phyloP scores from a whole-genome alignment of 2,329 filamentous ascomycete genomes.

The Elsinoe perseae region DNA sequence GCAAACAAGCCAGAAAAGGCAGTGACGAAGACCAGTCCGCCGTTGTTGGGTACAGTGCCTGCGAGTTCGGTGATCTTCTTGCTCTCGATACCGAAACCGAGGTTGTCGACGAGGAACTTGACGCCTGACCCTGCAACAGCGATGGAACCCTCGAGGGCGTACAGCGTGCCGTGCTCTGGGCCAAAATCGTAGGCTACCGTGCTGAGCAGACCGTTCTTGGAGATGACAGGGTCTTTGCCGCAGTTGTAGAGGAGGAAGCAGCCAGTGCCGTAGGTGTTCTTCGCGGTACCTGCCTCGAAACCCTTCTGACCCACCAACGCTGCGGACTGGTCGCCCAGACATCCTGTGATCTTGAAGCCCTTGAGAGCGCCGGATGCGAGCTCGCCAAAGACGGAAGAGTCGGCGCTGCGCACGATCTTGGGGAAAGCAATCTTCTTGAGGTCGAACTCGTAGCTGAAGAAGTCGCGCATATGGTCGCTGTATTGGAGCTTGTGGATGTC shows the following conservation, averaged over 20 bases:
- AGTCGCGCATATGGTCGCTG: slow-evolving; percentile 65
- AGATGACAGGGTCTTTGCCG: slow-evolving; percentile 76
- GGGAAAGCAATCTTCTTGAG: slow-evolving; percentile 64
- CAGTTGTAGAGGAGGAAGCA: slow-evolving; percentile 89
- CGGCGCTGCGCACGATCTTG: slow-evolving; percentile 75
- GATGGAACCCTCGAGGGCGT: slow-evolving; percentile 73
- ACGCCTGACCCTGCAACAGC: slow-evolving; percentile 71
- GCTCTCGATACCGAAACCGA: slow-evolving; percentile 56
- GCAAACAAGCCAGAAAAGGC: slow-evolving; percentile 88
- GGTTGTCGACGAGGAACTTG: slow-evolving; percentile 48
- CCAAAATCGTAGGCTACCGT: slow-evolving; percentile 83
- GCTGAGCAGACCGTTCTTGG: slow-evolving; percentile 71
- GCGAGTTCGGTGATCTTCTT: slow-evolving; percentile 59
- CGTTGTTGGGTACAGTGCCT: slow-evolving; percentile 62
- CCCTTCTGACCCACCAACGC: slow-evolving; percentile 66
- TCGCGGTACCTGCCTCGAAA: slow-evolving; percentile 72
- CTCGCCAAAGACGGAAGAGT: slow-evolving; percentile 62
- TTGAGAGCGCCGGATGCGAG: slow-evolving; percentile 58
- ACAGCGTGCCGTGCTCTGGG: slow-evolving; percentile 52
- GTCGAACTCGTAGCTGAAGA: slow-evolving; percentile 63
- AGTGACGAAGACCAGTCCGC: slow-evolving; percentile 77
- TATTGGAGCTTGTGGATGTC: slow-evolving; percentile 74
- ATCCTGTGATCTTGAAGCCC: slow-evolving; percentile 70
- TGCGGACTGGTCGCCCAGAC: slow-evolving; percentile 77
- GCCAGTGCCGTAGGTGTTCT: slow-evolving; percentile 83